Evolutionary conservation across 1,139 yeast species (phyloP).

Genomic region (Taiozyma sp.): DNA sequence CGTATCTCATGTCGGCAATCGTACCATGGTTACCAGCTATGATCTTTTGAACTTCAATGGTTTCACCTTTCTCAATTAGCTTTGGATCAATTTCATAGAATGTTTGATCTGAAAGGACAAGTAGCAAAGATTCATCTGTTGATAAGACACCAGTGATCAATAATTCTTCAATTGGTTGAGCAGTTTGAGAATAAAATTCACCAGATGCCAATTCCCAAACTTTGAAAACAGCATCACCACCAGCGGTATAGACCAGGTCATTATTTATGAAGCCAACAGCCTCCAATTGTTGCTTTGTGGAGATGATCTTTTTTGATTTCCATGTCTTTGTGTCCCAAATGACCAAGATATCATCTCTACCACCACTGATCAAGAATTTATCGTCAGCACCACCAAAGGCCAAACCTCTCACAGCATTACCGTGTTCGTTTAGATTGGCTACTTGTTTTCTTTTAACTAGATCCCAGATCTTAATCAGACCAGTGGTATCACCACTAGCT

Average conservation of each 20-base stretch:
- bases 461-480: constrained; percentile 84
- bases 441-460: constrained; percentile 70
- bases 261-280: constrained; percentile 76
- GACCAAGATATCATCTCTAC: constrained; percentile 78
- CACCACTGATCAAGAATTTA: constrained; percentile 65
- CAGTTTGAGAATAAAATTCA: constrained; percentile 64
- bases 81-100: constrained; percentile 46
- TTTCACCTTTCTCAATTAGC: constrained; percentile 24
- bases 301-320: constrained; percentile 59
- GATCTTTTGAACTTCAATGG: constrained; percentile 42
- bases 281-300: constrained; percentile 77
- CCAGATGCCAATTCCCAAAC: constrained; percentile 48
- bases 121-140: constrained; percentile 27
- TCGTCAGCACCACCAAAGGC: constrained; percentile 53
- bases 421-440: constrained; percentile 66
- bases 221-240: constrained; percentile 62
- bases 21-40: constrained; percentile 96
- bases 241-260: constrained; percentile 83
- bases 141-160: constrained; percentile 54
- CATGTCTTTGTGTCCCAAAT: constrained; percentile 45
- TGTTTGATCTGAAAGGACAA: constrained; percentile 81
- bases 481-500: constrained; percentile 86
- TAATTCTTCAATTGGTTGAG: constrained; percentile 61
- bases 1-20: constrained; percentile 78
- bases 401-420: constrained; percentile 81